Base-by-base conservation (phyloP, 2,329 filamentous ascomycete species). In the Fusarium sp. region DNA sequence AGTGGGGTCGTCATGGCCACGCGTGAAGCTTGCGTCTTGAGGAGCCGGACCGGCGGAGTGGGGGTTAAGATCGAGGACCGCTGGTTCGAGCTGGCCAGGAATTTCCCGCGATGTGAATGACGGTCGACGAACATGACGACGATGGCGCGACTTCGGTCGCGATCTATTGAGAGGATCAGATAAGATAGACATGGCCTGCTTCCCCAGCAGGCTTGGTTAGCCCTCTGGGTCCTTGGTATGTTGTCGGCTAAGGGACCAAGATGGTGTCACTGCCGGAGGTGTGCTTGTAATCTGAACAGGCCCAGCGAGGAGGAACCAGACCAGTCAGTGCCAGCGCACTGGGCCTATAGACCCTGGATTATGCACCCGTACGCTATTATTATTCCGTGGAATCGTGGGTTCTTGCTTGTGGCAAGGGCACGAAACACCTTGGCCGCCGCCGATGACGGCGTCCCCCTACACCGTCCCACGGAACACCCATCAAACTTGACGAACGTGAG, bases 161-260 rank as follows among this genome's bases (percentile, higher is more conserved):
- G 84, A 87, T 87, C 84, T 83, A 60, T 37, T 50, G 53, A 54
- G 60, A 73, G 60, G 69, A 73, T 73, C 71, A 73, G 71, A 73
- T 73, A 73, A 73, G 71, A 73, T 73, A 57, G 57, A 15, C 18
- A 44, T 51, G 63, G 44, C 63, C 7, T 34, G 31, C 31, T 34
- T 34, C 31, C 11, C 31, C 7, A 34, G 31, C 58, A 39, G 37
- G 41, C 59, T 59, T 65, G 56, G 56, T 44, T 50, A 66, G 60
- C 54, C 54, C 43, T 57, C 31, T 46, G 44, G 52, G 36, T 34
- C 48, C 47, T 66, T 52, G 55, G 18, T 39, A 58, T 55, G 52
- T 65, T 53, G 28, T 15, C 13, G 13, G 13, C 52, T 39, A 57
- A 66, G 62, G 56, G 48, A 47, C 27, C 34, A 23, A 53, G 62